Conservation (phyloP, 2,329 filamentous ascomycete genomes). For the Ophiosphaerella korrae region DNA sequence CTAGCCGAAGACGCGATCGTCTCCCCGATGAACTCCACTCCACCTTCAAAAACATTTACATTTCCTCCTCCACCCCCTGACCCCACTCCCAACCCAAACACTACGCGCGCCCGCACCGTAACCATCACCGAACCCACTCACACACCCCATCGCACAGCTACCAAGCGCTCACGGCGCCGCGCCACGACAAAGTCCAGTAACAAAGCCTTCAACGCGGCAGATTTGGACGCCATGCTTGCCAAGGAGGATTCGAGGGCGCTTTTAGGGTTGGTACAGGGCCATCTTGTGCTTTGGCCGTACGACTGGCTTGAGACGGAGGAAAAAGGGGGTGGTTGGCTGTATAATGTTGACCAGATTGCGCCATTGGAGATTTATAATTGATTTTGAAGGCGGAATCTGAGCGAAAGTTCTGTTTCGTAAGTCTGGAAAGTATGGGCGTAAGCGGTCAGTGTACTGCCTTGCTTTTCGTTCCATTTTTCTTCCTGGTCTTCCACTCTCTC, state of each 20-base stretch:
- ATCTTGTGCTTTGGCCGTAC: conserved; percentile 90
- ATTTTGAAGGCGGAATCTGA: conserved; percentile 35
- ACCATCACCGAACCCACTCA: conserved; percentile 42
- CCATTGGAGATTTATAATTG: conserved; percentile 85
- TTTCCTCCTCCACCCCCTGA: conserved; percentile 43
- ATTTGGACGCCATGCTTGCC: conserved; percentile 70
- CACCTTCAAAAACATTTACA: conserved; percentile 31
- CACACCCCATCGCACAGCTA: conserved; percentile 19
- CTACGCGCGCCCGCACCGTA: conserved; percentile 39
- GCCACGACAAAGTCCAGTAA: conserved; percentile 72
- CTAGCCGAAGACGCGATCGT: conserved; percentile 38
- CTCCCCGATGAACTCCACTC: conserved; percentile 31
- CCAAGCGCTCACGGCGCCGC: conserved; percentile 61
- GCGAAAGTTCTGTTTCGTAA: too few relatives aligned
- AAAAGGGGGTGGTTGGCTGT: conserved; percentile 92
- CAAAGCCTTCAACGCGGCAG: conserved; percentile 66
- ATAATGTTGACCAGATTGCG: conserved; percentile 93
- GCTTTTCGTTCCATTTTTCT: too few relatives aligned
- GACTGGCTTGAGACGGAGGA: conserved; percentile 89
- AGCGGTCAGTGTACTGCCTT: too few relatives aligned
- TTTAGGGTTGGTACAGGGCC: conserved; percentile 80
- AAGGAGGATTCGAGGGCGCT: conserved; percentile 80
- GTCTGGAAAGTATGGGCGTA: too few relatives aligned
- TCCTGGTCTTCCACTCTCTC: neutral
- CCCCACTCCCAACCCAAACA: conserved; percentile 19